Percentiles rank a stretch among this genome's conserved stretches.
Evolutionary conservation across 2,329 filamentous ascomycete genomes (phyloP).

Genomic region (Trichoderma lentiforme): DNA sequence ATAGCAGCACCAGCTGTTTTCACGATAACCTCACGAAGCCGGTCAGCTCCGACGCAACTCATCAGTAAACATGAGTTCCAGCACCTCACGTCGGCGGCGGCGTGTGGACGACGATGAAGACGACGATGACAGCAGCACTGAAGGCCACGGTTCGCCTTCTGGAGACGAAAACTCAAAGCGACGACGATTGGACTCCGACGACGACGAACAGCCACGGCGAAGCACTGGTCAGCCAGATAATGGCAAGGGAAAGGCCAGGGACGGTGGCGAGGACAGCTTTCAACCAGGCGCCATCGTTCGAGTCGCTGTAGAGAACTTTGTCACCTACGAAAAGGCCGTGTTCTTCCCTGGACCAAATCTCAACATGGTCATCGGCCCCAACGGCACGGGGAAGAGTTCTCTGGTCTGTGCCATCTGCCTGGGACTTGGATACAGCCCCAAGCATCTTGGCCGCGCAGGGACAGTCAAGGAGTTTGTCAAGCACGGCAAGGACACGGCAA

Average conservation of each 20-base stretch:
- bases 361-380: constrained; percentile 99
- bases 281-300: constrained; percentile 84
- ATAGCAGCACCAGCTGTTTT: background rate
- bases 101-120: constrained; percentile 44
- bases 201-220: constrained; percentile 9
- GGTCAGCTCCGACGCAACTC: background rate
- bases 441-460: constrained; percentile 80
- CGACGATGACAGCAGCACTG: constrained; percentile 22
- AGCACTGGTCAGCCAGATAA: constrained; percentile 13
- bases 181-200: constrained; percentile 31
- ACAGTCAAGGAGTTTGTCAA: constrained; percentile 90
- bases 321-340: constrained; percentile 90
- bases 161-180: constrained; percentile 36
- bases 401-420: constrained; percentile 95
- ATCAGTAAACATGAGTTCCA: constrained; percentile 28
- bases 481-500: constrained; percentile 72
- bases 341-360: constrained; percentile 88
- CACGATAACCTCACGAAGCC: background rate
- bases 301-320: constrained; percentile 82
- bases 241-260: background rate
- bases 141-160: constrained; percentile 25
- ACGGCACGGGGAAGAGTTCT: constrained; percentile 96
- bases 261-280: constrained; percentile 36
- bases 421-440: constrained; percentile 79
- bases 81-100: constrained; percentile 40